Conservation (phyloP, 345 rosid species). For the Clarkia xantiana region DNA sequence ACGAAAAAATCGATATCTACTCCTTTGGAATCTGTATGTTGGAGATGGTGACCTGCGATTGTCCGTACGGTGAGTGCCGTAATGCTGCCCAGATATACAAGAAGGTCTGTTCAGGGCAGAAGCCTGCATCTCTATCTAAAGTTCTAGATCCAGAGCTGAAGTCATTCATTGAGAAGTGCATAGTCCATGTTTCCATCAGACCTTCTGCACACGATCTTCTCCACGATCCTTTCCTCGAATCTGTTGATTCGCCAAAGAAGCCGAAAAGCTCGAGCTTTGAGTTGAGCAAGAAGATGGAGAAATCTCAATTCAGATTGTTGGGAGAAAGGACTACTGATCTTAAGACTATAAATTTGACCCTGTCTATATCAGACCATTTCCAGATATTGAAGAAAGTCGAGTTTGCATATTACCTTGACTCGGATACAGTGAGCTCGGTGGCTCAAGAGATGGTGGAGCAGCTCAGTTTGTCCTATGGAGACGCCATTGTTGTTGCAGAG, state of each 20-base stretch:
- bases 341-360: constrained; percentile 29
- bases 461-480: constrained; percentile 46
- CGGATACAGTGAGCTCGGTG: constrained; percentile 60
- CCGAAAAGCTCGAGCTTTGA: constrained; percentile 26
- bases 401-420: constrained; percentile 50
- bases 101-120: constrained; percentile 62
- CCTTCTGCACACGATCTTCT: constrained; percentile 57
- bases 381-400: constrained; percentile 47
- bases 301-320: constrained; percentile 37
- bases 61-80: constrained; percentile 67
- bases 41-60: constrained; percentile 74
- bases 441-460: constrained; percentile 87
- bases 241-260: constrained; percentile 27
- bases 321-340: constrained; percentile 35
- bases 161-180: constrained; percentile 81
- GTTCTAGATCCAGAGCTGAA: constrained; percentile 54
- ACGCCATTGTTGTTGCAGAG: constrained; percentile 50
- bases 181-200: constrained; percentile 52
- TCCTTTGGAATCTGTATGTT: constrained; percentile 80
- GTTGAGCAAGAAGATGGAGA: constrained; percentile 27
- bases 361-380: constrained; percentile 24
- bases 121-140: constrained; percentile 60
- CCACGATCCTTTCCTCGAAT: constrained; percentile 57
- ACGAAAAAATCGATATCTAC: constrained; percentile 72
- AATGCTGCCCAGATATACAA: constrained; percentile 71